Evolutionary conservation across 768 basidiomycete genomes (phyloP), one percentile per base, ranked within the genome.

Genomic region (Austroboletus eburneus): DNA sequence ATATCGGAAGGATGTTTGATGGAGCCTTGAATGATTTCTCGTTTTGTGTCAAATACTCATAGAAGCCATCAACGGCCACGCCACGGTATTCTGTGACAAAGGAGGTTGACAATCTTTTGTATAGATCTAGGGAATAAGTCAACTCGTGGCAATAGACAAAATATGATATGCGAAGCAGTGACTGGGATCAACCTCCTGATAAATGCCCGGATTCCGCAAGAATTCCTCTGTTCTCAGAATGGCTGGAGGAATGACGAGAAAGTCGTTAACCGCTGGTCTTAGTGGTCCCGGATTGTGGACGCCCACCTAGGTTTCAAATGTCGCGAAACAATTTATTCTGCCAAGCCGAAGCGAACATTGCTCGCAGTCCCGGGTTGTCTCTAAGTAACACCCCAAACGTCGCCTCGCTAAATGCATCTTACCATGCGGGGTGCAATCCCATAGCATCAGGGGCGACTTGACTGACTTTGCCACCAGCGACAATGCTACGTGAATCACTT

Each of bases 341-440:
- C 32, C 32, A 33, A 33, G 32, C 32, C 12, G 32, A 33, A 33
- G 16, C 32, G 32, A 33, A 14, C 32, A 33, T 33, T 12, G 8
- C 32, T 33, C 32, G 12, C 16, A 33, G 9, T 33, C 16, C 32
- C 9, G 32, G 12, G 32, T 33, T 33, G 29, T 29, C 29, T 7
- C 13, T 29, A 13, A 33, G 5, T 16, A 33, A 16, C 16, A 5
- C 16, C 4, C 12, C n/a, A n/a, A n/a, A 46, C 1, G 5, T 0
- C 12, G 27, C 12, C 36, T 55, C 49, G 4, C 46, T 20, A 9
- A 77, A 35, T 1, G 75, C 67, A 13, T 67, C 62, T 14, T 77
- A 65, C 75, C 77, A 80, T 0, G 70, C 72, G 12, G 76, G 77
- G 54, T 77, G 69, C 17, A 77, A 50, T 14, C 72, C 76, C 9